phyloP scores from a whole-genome alignment of 108 stramenopile genomes.

The Discostella pseudostelligera region DNA sequence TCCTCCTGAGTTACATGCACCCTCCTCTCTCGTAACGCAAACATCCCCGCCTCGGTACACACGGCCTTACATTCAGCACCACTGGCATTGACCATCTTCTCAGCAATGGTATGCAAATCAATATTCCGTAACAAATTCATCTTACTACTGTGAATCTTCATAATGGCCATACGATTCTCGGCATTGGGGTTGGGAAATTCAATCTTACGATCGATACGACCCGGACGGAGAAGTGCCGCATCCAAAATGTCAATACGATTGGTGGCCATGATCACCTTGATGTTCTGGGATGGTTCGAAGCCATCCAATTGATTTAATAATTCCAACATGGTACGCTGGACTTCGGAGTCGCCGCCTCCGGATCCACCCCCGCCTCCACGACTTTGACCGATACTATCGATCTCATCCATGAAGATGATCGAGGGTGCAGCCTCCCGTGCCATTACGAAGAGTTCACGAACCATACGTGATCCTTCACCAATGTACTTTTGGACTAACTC shows the following conservation, averaged over 20 bases:
- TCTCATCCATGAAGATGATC: slow-evolving; percentile 99
- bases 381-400: slow-evolving; percentile 95
- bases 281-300: slow-evolving; percentile 98
- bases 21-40: slow-evolving; percentile 97
- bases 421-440: slow-evolving; percentile 97
- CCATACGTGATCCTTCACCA: slow-evolving; percentile 99
- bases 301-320: slow-evolving; percentile 99
- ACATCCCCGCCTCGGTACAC: slow-evolving; percentile 99
- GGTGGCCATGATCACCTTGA: slow-evolving; percentile 98
- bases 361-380: slow-evolving; percentile 77
- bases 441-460: slow-evolving; percentile 99
- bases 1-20: slow-evolving; percentile 99
- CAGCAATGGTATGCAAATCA: slow-evolving; percentile 89
- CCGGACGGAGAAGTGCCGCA: slow-evolving; percentile 91
- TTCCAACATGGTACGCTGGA: slow-evolving; percentile 99
- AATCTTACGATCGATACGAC: slow-evolving; percentile 96
- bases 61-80: slow-evolving; percentile 99
- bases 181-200: slow-evolving; percentile 95
- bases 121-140: slow-evolving; percentile 98
- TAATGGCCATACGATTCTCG: slow-evolving; percentile 87
- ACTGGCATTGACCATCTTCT: slow-evolving; percentile 93
- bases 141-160: slow-evolving; percentile 94
- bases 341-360: slow-evolving; percentile 96
- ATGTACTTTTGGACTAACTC: slow-evolving; percentile 99
- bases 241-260: slow-evolving; percentile 99